Base-by-base conservation (phyloP, 2,329 filamentous ascomycete species). In the Ustulina deusta region DNA sequence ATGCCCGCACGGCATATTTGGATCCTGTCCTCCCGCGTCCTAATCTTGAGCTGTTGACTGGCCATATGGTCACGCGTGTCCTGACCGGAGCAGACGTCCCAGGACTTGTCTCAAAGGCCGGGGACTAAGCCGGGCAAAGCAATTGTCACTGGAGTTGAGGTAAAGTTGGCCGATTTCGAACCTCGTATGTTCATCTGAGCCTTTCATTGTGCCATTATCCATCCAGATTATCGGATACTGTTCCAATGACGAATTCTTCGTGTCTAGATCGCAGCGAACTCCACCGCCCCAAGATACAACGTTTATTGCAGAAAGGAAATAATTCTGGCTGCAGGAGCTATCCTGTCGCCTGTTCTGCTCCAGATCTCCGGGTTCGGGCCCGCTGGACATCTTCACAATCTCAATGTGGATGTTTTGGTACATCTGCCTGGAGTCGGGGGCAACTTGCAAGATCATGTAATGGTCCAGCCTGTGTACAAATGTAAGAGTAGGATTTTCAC, bases 1-100 rank as follows among this genome's bases (percentile, higher is more conserved):
- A 83, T 70, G 79, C 79, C 32, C 77, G 81, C 9, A 78, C 77
- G n/a, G 78, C 79, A 10, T 83, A 84, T 69, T 76, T 80, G 20
- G 79, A 83, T 58, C 71, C 76, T 0, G 78, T 79, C 1, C 65
- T 78, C 5, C 64, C 72, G 32, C 80, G 80, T 4, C 69, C 75
- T 1, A 83, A 83, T 60, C 70, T 83, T 38, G 80, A 83, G 29
- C 51, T 83, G 29, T 71, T 80, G 0, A 79, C 80, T 2, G 75
- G 76, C 5, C 78, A 82, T 58, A 80, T 77, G n/a, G 81, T 79
- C 27, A 81, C 79, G 38, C 78, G 77, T 5, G 69, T 82, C 6
- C 70, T 82, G 0, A 40, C 78, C 29, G 71, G 80, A 42, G 71
- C 36, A 65, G 9, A 60, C 27, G 68, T 48, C 60, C 11, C 61